These are phyloP conservation scores for Diaporthe sp. DNA, from an alignment of 2,329 filamentous ascomycete species.

Conservation along the genomic window DNA sequence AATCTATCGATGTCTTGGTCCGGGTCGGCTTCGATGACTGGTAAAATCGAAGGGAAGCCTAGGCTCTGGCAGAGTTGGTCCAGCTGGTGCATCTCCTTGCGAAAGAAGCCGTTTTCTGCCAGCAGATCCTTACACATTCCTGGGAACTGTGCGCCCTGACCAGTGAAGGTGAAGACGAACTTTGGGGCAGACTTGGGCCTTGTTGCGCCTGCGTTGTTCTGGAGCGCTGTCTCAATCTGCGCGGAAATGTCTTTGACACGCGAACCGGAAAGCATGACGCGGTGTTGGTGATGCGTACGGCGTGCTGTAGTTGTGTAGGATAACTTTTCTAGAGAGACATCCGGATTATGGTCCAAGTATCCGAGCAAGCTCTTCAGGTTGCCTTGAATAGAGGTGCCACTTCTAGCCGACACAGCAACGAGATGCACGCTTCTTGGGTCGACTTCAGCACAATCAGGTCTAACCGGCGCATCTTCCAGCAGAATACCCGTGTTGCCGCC, in stretches of 20 bases:
- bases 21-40: conserved; percentile 57
- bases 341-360: conserved; percentile 62
- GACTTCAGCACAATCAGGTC: not conserved
- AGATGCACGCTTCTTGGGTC: conserved; percentile 68
- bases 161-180: conserved; percentile 65
- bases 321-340: conserved; percentile 62
- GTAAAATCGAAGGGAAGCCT: conserved; percentile 65
- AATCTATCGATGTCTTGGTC: conserved; percentile 51
- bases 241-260: conserved; percentile 52
- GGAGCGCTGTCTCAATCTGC: conserved; percentile 47
- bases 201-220: conserved; percentile 53
- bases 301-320: conserved; percentile 77
- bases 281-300: conserved; percentile 67
- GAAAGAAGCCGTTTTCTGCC: conserved; percentile 44
- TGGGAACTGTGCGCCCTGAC: conserved; percentile 64
- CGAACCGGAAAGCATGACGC: conserved; percentile 58
- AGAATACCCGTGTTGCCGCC: conserved; percentile 77
- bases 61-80: conserved; percentile 59
- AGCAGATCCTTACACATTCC: conserved; percentile 56
- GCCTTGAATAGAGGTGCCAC: conserved; percentile 63
- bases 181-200: conserved; percentile 52
- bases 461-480: conserved; percentile 65
- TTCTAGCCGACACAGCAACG: conserved; percentile 66
- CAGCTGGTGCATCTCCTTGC: conserved; percentile 61
- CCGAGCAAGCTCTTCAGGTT: conserved; percentile 66